phyloP scores from a whole-genome alignment of 768 basidiomycete genomes.

The Phanerochaete carnosa region DNA sequence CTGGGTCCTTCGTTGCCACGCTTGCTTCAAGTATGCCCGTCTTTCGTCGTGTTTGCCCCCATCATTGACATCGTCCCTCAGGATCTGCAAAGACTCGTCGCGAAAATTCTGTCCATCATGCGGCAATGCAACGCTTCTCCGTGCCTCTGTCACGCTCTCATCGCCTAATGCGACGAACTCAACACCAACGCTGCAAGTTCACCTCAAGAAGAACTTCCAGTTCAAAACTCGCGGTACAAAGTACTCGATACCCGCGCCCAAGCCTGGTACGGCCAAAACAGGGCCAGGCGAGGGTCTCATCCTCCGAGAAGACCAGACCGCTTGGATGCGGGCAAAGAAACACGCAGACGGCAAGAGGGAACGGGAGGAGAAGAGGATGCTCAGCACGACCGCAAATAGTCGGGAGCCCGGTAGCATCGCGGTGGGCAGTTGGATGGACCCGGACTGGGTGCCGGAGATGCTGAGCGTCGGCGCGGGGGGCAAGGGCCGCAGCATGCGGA shows the following conservation, averaged over 20 bases:
- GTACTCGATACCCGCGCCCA: slow-evolving; percentile 89
- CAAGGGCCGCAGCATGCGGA: slow-evolving; percentile 58
- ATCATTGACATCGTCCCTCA: slow-evolving; percentile 28
- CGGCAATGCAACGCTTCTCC: slow-evolving; percentile 86
- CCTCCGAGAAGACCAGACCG: slow-evolving; percentile 88
- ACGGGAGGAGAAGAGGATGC: slow-evolving; percentile 75
- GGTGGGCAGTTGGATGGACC: slow-evolving; percentile 88
- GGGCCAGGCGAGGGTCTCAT: slow-evolving; percentile 82
- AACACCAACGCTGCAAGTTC: slow-evolving; percentile 75
- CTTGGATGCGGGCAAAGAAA: slow-evolving; percentile 82
- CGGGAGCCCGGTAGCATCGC: slow-evolving; percentile 43
- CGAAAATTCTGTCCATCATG: slow-evolving; percentile 98
- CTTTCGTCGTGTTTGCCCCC: not conserved
- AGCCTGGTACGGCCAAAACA: slow-evolving; percentile 81
- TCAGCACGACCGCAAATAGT: slow-evolving; percentile 31
- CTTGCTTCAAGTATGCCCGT: slow-evolving; percentile 91
- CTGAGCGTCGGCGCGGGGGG: slow-evolving; percentile 63
- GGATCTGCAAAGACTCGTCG: slow-evolving; percentile 92
- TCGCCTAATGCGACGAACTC: slow-evolving; percentile 57
- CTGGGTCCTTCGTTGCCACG: slow-evolving; percentile 96
- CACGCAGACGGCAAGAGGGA: slow-evolving; percentile 67
- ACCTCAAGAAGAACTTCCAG: slow-evolving; percentile 95
- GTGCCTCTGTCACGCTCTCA: slow-evolving; percentile 86
- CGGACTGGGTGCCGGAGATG: slow-evolving; percentile 90
- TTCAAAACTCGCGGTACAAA: slow-evolving; percentile 88